phyloP scores from a whole-genome alignment of 2,329 filamentous ascomycete species.

The Fonsecaea nubica region DNA sequence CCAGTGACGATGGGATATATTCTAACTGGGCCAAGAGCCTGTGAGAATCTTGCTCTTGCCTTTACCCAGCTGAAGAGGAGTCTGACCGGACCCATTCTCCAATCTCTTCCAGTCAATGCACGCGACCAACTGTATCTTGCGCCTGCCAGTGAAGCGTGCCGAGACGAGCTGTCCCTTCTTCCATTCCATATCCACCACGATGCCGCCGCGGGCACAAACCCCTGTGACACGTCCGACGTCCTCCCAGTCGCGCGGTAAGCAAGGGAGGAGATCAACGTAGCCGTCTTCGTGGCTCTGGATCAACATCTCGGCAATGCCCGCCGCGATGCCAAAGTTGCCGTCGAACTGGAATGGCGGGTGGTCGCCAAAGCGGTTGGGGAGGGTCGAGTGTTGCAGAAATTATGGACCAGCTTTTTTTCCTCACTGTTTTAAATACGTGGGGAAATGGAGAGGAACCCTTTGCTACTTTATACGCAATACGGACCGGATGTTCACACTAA shows the following conservation, averaged over 20 bases:
- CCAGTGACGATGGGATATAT: not conserved
- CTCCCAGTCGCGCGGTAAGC: slow-evolving; percentile 14
- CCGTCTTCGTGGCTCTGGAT: slow-evolving; percentile 47
- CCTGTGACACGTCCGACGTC: slow-evolving; percentile 6
- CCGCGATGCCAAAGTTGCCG: slow-evolving; percentile 58
- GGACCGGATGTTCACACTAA: no score
- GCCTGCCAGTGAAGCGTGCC: slow-evolving; percentile 6
- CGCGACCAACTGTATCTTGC: slow-evolving; percentile 4
- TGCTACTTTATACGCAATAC: no score
- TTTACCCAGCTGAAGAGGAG: not conserved
- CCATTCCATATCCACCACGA: slow-evolving; percentile 17
- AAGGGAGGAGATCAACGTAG: slow-evolving; percentile 10
- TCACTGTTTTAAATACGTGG: no score
- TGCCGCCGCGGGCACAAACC: slow-evolving; percentile 14
- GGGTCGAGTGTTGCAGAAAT: slow-evolving; percentile 51
- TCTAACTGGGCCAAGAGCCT: not conserved
- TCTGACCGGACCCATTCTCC: not conserved
- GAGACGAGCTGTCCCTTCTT: slow-evolving; percentile 1
- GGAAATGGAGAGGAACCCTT: no score
- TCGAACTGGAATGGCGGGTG: slow-evolving; percentile 60
- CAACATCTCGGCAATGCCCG: slow-evolving; percentile 56
- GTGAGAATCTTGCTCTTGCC: slow-evolving; percentile 6
- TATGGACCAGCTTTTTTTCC: no score
- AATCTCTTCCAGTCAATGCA: slow-evolving; percentile 12
- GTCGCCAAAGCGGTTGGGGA: slow-evolving; percentile 55